Evolutionary conservation across 2,329 filamentous ascomycete genomes (phyloP).

Genomic region (Colletotrichum cereale): DNA sequence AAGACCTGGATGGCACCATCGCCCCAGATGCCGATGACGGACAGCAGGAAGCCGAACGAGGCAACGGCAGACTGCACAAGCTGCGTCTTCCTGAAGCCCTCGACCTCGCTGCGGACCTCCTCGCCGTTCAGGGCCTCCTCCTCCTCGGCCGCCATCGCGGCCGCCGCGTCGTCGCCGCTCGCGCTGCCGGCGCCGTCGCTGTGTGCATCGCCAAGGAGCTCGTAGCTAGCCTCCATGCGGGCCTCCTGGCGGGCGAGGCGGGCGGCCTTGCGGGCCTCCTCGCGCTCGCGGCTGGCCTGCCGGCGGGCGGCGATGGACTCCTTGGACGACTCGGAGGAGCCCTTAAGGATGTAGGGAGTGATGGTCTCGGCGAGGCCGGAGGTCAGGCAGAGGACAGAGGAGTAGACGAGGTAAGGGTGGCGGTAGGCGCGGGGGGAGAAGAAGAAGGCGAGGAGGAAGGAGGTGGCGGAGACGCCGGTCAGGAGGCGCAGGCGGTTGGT

Average conservation of each 20-base stretch:
- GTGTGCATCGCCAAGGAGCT: conserved; percentile 71
- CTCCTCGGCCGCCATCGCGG: conserved; percentile 53
- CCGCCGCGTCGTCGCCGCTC: conserved; percentile 62
- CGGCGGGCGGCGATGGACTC: conserved; percentile 43
- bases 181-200: conserved; percentile 57
- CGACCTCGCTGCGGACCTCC: conserved; percentile 69
- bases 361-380: conserved; percentile 67
- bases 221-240: conserved; percentile 78
- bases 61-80: conserved; percentile 66
- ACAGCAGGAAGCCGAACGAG: conserved; percentile 70
- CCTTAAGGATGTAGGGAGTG: conserved; percentile 56
- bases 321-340: conserved; percentile 46
- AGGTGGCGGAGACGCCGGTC: conserved; percentile 75
- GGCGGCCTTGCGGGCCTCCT: conserved; percentile 45
- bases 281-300: conserved; percentile 45
- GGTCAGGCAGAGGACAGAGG: conserved; percentile 75
- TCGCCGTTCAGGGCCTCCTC: conserved; percentile 69
- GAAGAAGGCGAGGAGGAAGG: conserved; percentile 82
- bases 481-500: conserved; percentile 76
- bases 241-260: conserved; percentile 48
- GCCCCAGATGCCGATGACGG: conserved; percentile 75
- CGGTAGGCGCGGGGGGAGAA: conserved; percentile 80
- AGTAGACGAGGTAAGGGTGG: conserved; percentile 94
- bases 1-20: conserved; percentile 60
- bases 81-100: conserved; percentile 67